Conservation (phyloP, 345 rosid genomes). For the Heritiera littoralis region DNA sequence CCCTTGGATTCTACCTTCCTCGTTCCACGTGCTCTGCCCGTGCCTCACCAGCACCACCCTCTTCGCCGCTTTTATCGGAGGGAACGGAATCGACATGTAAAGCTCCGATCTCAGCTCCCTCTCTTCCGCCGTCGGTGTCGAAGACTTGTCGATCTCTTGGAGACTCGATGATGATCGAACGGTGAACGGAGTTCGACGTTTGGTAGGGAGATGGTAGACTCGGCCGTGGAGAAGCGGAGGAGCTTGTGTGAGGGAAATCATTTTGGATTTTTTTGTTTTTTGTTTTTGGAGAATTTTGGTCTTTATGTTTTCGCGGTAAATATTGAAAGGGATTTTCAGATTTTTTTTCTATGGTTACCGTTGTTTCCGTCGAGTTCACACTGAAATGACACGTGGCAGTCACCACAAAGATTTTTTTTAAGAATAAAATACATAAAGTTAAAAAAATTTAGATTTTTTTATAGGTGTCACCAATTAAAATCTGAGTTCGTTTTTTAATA, state of each 20-base stretch:
- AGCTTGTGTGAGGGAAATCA: slow-evolving; percentile 46
- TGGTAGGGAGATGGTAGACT: slow-evolving; percentile 22
- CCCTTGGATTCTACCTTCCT: slow-evolving; percentile 87
- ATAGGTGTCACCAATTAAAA: no score
- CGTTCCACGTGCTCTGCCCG: slow-evolving; percentile 98
- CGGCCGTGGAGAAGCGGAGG: slow-evolving; percentile 32
- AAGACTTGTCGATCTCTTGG: slow-evolving; percentile 34
- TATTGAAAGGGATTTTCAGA: background rate
- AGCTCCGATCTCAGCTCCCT: slow-evolving; percentile 36
- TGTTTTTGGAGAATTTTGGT: background rate
- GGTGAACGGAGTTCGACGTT: slow-evolving; percentile 18
- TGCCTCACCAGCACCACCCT: slow-evolving; percentile 91
- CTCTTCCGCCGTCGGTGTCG: slow-evolving; percentile 15
- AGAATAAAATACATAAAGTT: no score
- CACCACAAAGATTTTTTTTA: no score
- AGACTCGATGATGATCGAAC: slow-evolving; percentile 44
- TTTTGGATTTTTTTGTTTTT: slow-evolving; percentile 17
- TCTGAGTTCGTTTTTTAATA: no score
- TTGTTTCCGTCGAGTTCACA: slow-evolving; percentile 13
- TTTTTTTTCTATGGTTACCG: slow-evolving; percentile 23
- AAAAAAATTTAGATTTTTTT: no score
- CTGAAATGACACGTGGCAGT: background rate
- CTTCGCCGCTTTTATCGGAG: slow-evolving; percentile 57
- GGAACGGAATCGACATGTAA: slow-evolving; percentile 40
- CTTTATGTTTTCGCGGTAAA: slow-evolving; percentile 25